Evolutionary conservation across 2,329 filamentous ascomycete species (phyloP).

Genomic region (Blastomyces parvus): DNA sequence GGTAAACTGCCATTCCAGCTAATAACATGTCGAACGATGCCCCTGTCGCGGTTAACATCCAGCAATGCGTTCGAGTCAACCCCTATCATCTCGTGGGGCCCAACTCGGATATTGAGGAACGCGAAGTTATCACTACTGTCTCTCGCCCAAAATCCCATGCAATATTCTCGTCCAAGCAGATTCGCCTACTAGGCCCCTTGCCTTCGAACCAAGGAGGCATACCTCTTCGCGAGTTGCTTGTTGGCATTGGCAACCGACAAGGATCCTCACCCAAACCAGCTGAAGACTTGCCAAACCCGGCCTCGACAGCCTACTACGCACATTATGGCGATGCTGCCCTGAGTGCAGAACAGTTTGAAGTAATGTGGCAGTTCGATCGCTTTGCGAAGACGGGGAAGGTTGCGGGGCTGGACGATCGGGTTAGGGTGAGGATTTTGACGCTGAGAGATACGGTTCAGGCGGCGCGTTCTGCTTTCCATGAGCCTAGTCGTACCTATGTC

Average conservation of each 20-base stretch:
- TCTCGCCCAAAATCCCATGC: conserved; percentile 7
- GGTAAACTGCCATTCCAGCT: not conserved
- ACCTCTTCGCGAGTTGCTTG: conserved; percentile 7
- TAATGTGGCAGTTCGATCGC: conserved; percentile 10
- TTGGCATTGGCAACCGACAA: conserved; percentile 6
- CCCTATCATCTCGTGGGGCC: conserved; percentile 2
- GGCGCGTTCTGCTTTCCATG: conserved; percentile 3
- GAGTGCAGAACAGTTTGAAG: conserved; percentile 8
- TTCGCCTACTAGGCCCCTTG: conserved; percentile 9
- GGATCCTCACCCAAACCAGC: not conserved
- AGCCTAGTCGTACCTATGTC: not conserved
- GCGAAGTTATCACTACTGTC: conserved; percentile 4
- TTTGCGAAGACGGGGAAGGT: conserved; percentile 8
- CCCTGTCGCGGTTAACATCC: not conserved
- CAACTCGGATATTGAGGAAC: conserved; percentile 1
- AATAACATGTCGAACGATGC: not conserved
- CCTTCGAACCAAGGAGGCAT: not conserved
- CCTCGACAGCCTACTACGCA: conserved; percentile 8
- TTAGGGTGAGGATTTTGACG: conserved; percentile 5
- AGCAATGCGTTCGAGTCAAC: conserved; percentile 9
- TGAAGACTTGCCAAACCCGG: conserved; percentile 1
- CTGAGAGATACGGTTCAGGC: not conserved
- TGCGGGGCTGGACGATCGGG: not conserved
- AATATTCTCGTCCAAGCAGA: conserved; percentile 10
- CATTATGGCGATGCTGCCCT: conserved; percentile 4